phyloP scores from a whole-genome alignment of 176 grass and related monocot genomes.

The Otatea glauca region DNA sequence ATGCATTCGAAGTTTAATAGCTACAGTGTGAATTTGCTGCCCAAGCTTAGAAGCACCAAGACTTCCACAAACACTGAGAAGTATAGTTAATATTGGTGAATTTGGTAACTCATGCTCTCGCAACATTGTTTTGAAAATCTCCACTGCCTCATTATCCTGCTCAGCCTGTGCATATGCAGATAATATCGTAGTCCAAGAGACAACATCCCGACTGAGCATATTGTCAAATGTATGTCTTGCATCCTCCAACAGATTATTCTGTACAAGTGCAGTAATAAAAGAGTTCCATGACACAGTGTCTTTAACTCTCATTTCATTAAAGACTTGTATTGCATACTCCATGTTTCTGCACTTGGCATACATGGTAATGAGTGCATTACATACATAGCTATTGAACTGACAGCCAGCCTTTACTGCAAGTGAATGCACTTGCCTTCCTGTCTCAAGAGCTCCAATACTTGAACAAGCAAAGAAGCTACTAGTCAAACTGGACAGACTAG shows the following conservation, averaged over 20 bases:
- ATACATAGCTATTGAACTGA: conserved; percentile 56
- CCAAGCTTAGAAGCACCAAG: conserved; percentile 55
- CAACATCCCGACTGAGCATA: conserved; percentile 51
- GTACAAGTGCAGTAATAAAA: conserved; percentile 52
- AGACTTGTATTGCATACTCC: conserved; percentile 51
- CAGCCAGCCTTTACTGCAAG: conserved; percentile 58
- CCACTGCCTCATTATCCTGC: conserved; percentile 39
- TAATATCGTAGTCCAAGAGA: conserved; percentile 57
- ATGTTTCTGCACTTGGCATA: conserved; percentile 66
- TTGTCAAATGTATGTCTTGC: conserved; percentile 51
- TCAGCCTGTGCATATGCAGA: conserved; percentile 59
- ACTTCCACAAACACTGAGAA: conserved; percentile 47
- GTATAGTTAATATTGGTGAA: conserved; percentile 55
- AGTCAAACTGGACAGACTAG: conserved; percentile 66
- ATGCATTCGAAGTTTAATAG: conserved; percentile 52
- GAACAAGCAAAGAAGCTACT: conserved; percentile 74
- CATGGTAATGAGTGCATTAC: conserved; percentile 73
- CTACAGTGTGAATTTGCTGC: conserved; percentile 48
- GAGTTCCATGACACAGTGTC: conserved; percentile 68
- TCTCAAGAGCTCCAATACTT: conserved; percentile 57
- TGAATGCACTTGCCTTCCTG: conserved; percentile 63
- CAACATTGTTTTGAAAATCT: conserved; percentile 57
- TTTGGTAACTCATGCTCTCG: conserved; percentile 47
- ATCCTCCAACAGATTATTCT: conserved; percentile 64
- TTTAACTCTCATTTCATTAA: conserved; percentile 50